Percentiles rank a stretch among this genome's conserved stretches.
Conservation (phyloP, 2,329 filamentous ascomycete genomes). For the Fusarium humuli region DNA sequence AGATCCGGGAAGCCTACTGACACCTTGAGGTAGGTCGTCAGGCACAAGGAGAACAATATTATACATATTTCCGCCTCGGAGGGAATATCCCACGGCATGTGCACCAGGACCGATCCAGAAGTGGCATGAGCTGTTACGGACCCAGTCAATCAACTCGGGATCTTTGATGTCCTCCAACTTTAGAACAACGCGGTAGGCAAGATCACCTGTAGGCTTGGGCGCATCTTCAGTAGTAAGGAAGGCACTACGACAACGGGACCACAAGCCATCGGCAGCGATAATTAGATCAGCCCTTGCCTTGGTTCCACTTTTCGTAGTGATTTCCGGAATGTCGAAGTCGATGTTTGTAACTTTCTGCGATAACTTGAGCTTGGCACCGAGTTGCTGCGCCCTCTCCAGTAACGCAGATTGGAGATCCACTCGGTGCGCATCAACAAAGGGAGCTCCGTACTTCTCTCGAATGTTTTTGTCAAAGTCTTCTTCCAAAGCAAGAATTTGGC, state of each 20-base stretch:
- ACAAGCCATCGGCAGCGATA: constrained; percentile 73
- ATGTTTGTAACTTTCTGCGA: constrained; percentile 60
- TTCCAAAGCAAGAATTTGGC: constrained; percentile 62
- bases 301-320: constrained; percentile 54
- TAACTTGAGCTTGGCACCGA: constrained; percentile 65
- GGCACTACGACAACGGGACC: constrained; percentile 66
- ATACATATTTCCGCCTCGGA: constrained; percentile 68
- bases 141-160: constrained; percentile 61
- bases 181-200: constrained; percentile 73
- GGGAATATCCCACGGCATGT: constrained; percentile 72
- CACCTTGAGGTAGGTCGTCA: constrained; percentile 68
- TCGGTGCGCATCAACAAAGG: constrained; percentile 71
- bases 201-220: constrained; percentile 70
- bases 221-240: constrained; percentile 60
- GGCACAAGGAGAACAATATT: constrained; percentile 76
- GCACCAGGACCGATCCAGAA: constrained; percentile 73
- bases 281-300: constrained; percentile 52
- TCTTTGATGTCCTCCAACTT: constrained; percentile 63
- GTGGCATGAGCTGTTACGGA: constrained; percentile 63
- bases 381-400: constrained; percentile 60
- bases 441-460: constrained; percentile 64
- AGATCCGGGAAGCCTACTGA: constrained; percentile 47
- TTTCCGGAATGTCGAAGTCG: constrained; percentile 59
- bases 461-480: constrained; percentile 65
- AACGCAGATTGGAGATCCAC: constrained; percentile 70